Evolutionary conservation across 2,329 filamentous ascomycete genomes (phyloP).

Genomic region (Hortaea werneckii): DNA sequence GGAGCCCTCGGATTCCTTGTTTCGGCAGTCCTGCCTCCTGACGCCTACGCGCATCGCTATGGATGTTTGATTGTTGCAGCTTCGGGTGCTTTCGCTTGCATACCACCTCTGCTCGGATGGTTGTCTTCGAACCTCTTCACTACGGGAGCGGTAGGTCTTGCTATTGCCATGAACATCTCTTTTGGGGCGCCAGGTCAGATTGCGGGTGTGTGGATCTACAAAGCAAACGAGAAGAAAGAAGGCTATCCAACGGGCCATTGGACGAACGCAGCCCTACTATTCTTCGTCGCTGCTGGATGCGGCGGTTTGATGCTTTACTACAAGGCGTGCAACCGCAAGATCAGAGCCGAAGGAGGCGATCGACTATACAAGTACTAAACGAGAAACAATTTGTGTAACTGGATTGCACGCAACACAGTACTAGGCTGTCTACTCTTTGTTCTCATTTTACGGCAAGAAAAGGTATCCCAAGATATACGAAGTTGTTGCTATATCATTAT

Average conservation of each 20-base stretch:
- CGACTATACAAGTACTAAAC: slow-evolving; percentile 14
- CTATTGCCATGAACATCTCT: slow-evolving; percentile 60
- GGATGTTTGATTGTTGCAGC: slow-evolving; percentile 59
- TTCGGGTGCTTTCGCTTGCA: slow-evolving; percentile 56
- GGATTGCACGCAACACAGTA: too few relatives aligned
- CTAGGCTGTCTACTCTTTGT: too few relatives aligned
- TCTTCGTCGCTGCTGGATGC: slow-evolving; percentile 49
- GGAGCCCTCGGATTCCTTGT: slow-evolving; percentile 50
- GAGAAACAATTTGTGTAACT: too few relatives aligned
- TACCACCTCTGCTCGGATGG: slow-evolving; percentile 63
- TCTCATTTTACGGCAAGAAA: too few relatives aligned
- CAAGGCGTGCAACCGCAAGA: slow-evolving; percentile 33
- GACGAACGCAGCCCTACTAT: slow-evolving; percentile 51
- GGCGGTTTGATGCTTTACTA: slow-evolving; percentile 49
- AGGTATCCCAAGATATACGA: too few relatives aligned
- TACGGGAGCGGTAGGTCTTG: slow-evolving; percentile 55
- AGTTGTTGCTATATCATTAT: too few relatives aligned
- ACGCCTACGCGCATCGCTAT: slow-evolving; percentile 53
- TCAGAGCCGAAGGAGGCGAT: slow-evolving; percentile 5
- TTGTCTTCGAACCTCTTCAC: slow-evolving; percentile 56
- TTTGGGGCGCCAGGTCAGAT: slow-evolving; percentile 62
- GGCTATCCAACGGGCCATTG: slow-evolving; percentile 65
- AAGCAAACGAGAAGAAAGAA: slow-evolving; percentile 45
- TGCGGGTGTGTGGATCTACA: slow-evolving; percentile 65
- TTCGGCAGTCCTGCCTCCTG: slow-evolving; percentile 52